Percentiles rank a stretch among this genome's conserved stretches.
Conservation (phyloP, 2,329 filamentous ascomycete species). For the Aquanectria penicillioides region DNA sequence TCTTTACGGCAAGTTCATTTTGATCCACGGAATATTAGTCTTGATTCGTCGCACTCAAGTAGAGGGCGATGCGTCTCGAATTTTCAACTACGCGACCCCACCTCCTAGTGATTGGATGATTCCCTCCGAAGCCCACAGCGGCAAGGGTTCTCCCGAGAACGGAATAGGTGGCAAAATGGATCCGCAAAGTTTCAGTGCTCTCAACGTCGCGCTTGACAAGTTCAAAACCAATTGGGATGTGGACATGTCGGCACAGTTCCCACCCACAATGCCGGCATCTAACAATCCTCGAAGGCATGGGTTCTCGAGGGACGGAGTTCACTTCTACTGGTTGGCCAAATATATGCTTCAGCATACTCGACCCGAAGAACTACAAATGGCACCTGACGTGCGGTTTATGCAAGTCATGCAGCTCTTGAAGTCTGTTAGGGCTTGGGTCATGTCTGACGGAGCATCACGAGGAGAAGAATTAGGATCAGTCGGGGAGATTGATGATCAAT, state of each 20-base stretch:
- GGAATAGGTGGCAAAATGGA: conserved; percentile 49
- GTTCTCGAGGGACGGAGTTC: conserved; percentile 76
- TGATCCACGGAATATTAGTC: conserved; percentile 75
- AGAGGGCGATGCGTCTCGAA: conserved; percentile 50
- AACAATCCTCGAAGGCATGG: conserved; percentile 69
- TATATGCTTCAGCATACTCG: conserved; percentile 70
- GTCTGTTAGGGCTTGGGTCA: conserved; percentile 68
- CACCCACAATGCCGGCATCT: conserved; percentile 55
- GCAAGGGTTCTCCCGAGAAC: conserved; percentile 57
- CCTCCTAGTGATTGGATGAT: conserved; percentile 68
- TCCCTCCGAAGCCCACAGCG: conserved; percentile 53
- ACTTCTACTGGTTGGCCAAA: conserved; percentile 78
- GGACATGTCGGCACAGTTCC: conserved; percentile 76
- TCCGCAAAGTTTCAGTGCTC: conserved; percentile 57
- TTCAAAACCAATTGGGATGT: conserved; percentile 79
- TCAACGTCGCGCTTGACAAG: conserved; percentile 71
- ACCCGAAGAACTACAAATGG: conserved; percentile 61
- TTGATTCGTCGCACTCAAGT: conserved; percentile 62
- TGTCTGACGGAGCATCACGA: conserved; percentile 70
- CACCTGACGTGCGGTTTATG: conserved; percentile 68
- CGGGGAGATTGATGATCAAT: conserved; percentile 74
- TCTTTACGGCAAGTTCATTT: conserved; percentile 77
- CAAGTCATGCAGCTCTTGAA: conserved; percentile 71
- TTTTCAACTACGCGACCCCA: conserved; percentile 62
- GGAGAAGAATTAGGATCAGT: conserved; percentile 76